phyloP scores from a whole-genome alignment of 2,329 filamentous ascomycete genomes.

The Alternaria brassicicola region DNA sequence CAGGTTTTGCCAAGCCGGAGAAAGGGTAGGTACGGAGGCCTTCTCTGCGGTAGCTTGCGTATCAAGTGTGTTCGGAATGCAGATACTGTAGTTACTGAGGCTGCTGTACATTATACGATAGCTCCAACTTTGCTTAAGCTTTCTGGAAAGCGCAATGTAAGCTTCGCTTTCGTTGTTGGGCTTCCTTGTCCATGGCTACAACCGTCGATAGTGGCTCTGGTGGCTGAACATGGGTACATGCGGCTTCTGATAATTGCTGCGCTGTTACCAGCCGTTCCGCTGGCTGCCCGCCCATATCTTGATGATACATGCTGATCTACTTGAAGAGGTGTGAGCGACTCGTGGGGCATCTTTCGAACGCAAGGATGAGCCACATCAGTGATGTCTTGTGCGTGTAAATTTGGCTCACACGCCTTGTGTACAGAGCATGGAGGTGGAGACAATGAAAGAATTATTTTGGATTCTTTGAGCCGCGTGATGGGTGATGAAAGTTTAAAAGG shows the following conservation, averaged over 20 bases:
- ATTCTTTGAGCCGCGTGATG: background rate
- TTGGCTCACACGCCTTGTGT: background rate
- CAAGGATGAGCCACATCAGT: background rate
- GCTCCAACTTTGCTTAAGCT: background rate
- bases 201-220: background rate
- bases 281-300: background rate
- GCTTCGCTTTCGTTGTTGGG: background rate
- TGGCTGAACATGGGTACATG: background rate
- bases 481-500: background rate
- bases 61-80: constrained; percentile 17
- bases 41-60: background rate
- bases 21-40: constrained; percentile 11
- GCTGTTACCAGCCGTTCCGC: background rate
- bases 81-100: constrained; percentile 2
- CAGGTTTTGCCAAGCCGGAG: constrained; percentile 19
- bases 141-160: background rate
- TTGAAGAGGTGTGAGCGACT: background rate
- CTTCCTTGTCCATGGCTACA: background rate
- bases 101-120: background rate
- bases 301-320: background rate
- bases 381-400: background rate
- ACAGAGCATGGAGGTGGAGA: background rate
- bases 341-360: background rate
- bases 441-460: background rate
- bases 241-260: background rate